Conservation (phyloP, 2,329 filamentous ascomycete genomes). For the Verticillium klebahnii region DNA sequence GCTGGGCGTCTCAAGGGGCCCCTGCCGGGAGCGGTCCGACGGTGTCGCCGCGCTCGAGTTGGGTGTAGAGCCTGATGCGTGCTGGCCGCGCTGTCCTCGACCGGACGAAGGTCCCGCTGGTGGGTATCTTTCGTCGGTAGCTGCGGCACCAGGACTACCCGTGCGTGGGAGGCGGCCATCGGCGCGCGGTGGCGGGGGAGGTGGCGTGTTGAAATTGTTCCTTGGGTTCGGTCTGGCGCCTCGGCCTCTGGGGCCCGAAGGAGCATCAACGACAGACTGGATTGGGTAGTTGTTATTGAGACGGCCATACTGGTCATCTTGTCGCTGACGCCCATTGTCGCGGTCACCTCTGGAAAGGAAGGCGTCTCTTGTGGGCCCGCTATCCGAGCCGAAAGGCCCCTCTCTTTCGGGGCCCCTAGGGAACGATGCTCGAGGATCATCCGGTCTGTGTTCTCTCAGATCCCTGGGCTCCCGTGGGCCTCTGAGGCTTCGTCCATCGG, state of each 20-base stretch:
- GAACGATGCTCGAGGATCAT: conserved; percentile 15
- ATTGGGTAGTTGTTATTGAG: conserved; percentile 2
- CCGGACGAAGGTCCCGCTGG: conserved; percentile 1
- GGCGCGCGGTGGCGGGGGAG: conserved; percentile 16
- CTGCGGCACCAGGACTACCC: not conserved
- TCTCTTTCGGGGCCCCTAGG: conserved; percentile 11
- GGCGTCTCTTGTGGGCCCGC: conserved; percentile 29
- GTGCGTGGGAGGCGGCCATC: not conserved
- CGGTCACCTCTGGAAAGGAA: conserved; percentile 40
- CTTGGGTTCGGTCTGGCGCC: not conserved
- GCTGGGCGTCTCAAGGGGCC: not conserved
- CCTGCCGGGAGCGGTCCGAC: not conserved
- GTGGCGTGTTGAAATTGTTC: conserved; percentile 19
- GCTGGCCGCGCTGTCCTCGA: not conserved
- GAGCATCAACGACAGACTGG: not conserved
- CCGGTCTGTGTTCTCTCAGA: not conserved
- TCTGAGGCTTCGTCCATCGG: not conserved
- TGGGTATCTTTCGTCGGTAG: not conserved
- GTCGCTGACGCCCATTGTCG: conserved; percentile 46
- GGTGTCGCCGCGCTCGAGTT: conserved; percentile 10
- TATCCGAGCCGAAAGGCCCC: conserved; percentile 35
- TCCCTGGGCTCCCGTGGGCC: not conserved
- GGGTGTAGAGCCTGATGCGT: not conserved
- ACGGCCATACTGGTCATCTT: not conserved
- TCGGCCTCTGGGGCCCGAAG: not conserved